A percentile compares a stretch with the other conserved stretches of the same genome.
phyloP scores from a whole-genome alignment of 192 early-diverging fungal species.

The Piromyces finnis region DNA sequence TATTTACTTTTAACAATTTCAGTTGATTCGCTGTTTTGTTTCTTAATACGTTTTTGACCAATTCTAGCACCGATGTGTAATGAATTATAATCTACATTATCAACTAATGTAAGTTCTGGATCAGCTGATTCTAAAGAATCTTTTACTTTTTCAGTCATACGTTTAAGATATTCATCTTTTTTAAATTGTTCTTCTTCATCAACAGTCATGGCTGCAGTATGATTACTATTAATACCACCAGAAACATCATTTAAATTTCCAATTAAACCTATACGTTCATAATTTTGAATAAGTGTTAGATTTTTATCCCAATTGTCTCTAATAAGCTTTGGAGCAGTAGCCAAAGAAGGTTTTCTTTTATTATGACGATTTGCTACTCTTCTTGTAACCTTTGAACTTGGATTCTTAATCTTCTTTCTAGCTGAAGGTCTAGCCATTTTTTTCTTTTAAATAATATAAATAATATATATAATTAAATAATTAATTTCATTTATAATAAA shows the following conservation, averaged over 20 bases:
- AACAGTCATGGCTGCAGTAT: not conserved
- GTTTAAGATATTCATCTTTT: constrained; percentile 6
- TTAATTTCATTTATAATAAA: too few species aligned
- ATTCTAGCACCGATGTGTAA: constrained; percentile 10
- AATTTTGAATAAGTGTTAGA: constrained; percentile 30
- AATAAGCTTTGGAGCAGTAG: not conserved
- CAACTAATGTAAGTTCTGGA: not conserved
- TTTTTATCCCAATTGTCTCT: constrained; percentile 26
- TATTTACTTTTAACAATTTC: not conserved
- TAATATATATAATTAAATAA: too few species aligned
- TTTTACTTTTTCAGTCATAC: constrained; percentile 7
- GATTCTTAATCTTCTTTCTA: constrained; percentile 44
- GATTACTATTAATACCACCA: constrained; percentile 13
- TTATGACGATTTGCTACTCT: constrained; percentile 39
- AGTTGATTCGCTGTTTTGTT: not conserved
- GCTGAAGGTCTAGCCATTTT: constrained; percentile 45
- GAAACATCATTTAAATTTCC: constrained; percentile 22
- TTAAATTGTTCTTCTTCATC: constrained; percentile 3
- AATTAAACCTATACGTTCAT: constrained; percentile 22
- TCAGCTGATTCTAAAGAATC: constrained; percentile 14
- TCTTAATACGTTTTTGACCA: constrained; percentile 2
- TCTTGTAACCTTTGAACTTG: constrained; percentile 37
- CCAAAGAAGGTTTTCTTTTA: constrained; percentile 8
- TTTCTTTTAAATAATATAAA: too few species aligned
- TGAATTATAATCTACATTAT: constrained; percentile 5